Percentiles rank a stretch among this genome's conserved stretches.
Evolutionary conservation across 257 asterid genomes (phyloP).

Genomic region (Nicotiana tabacum): DNA sequence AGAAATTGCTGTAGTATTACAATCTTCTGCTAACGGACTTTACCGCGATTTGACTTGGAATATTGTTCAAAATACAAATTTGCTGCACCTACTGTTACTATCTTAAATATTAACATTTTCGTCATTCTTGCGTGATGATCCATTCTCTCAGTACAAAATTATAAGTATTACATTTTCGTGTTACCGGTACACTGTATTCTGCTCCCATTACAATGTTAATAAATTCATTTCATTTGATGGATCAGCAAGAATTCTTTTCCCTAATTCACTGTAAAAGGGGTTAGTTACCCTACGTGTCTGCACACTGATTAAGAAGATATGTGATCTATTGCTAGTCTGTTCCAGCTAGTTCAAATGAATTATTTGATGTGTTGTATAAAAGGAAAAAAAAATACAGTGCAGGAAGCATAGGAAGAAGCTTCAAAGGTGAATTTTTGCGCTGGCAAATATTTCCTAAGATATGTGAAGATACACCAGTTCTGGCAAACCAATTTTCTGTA

Average conservation of each 20-base stretch:
- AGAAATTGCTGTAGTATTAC: neutral
- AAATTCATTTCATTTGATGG: neutral
- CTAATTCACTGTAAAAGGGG: neutral
- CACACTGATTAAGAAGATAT: neutral
- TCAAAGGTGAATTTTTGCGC: constrained; percentile 87
- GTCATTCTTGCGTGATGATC: neutral
- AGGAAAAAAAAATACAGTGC: constrained; percentile 49
- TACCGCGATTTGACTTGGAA: neutral
- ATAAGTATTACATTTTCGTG: neutral
- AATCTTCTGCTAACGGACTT: neutral
- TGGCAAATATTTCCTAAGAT: constrained; percentile 89
- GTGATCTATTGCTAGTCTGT: neutral
- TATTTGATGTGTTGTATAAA: constrained; percentile 7
- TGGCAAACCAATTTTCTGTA: constrained; percentile 94
- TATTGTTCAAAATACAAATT: neutral
- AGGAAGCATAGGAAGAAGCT: constrained; percentile 98
- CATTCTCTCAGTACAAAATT: neutral
- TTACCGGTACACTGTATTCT: neutral
- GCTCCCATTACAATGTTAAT: neutral
- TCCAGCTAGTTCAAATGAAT: neutral
- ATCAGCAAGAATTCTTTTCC: neutral
- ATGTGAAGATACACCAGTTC: constrained; percentile 85
- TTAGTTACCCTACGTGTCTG: neutral
- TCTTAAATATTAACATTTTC: neutral
- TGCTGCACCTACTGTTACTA: constrained; percentile 3